Percentiles rank a stretch among this genome's conserved stretches.
Evolutionary conservation across 257 asterid species (phyloP).

Genomic region (Plantago elongata): DNA sequence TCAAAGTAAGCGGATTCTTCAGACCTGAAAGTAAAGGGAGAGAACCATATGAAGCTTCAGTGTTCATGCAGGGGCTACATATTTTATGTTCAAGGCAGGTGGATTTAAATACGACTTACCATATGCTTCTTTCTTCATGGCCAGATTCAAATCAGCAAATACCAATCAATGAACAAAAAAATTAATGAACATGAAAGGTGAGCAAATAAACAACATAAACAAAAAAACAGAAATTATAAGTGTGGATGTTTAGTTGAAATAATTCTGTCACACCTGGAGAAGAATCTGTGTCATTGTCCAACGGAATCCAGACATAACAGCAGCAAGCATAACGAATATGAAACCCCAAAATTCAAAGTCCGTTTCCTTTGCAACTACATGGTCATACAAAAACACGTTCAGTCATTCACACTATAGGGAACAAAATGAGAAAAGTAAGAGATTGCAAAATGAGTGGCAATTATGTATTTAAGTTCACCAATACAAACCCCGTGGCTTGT

Average conservation of each 20-base stretch:
- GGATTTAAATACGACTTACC: conserved; percentile 49
- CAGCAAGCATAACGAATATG: conserved; percentile 90
- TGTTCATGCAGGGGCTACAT: background rate
- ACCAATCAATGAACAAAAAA: conserved; percentile 28
- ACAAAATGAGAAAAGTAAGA: background rate
- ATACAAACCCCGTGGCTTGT: background rate
- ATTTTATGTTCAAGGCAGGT: conserved; percentile 13
- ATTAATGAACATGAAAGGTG: conserved; percentile 25
- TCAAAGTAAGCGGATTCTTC: conserved; percentile 87
- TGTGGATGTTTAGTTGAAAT: background rate
- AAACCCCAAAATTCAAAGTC: conserved; percentile 98
- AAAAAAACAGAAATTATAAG: conserved; percentile 18
- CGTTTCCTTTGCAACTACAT: conserved; percentile 92
- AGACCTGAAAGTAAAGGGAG: conserved; percentile 52
- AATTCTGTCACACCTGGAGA: conserved; percentile 68
- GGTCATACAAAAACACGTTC: conserved; percentile 10
- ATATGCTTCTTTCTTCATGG: conserved; percentile 84
- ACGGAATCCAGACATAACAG: conserved; percentile 98
- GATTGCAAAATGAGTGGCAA: background rate
- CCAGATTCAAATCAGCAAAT: conserved; percentile 39
- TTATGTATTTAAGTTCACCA: background rate
- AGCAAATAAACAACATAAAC: conserved; percentile 15
- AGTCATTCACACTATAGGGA: conserved; percentile 7
- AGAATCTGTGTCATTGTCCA: conserved; percentile 99
- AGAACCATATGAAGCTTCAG: conserved; percentile 1